Base-by-base conservation (phyloP, 2,329 filamentous ascomycete genomes). In the Sporothrix curviconia region DNA sequence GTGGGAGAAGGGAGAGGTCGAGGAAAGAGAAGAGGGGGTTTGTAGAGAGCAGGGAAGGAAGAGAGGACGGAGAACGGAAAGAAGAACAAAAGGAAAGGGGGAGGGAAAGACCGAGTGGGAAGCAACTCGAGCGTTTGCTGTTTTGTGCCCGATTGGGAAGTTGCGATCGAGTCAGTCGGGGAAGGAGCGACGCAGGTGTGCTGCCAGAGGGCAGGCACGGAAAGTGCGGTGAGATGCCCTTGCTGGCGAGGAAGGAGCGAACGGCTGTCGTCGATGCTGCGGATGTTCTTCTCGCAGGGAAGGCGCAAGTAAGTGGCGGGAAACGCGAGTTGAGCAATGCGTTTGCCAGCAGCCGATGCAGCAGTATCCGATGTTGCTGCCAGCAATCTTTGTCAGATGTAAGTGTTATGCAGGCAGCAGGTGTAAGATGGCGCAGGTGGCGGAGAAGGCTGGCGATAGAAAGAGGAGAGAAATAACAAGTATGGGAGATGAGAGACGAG, bases 141-240 rank as follows among this genome's bases (percentile, higher is more conserved):
- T 42, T 22, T 42, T 42, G 39, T n/a, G 9, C 39, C 39, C 39
- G 17, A 19, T 17, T 22, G 11, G 39, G 39, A 42, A 42, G 39
- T 25, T 36, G 25, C 22, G 22, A n/a, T 8, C 28, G 11, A 32
- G 28, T 11, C n/a, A n/a, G n/a, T 32, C 28, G 28, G 11, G 44
- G 54, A 49, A 56, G 54, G 54, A 28, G 54, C 54, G 54, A 50
- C 14, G 43, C 43, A 42, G 24, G 19, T 24, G 39, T 25, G 44
- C 19, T 9, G 6, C 25, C 17, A n/a, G 22, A 15, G 25, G 15
- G 25, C 25, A 15, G 14, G 14, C 7, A 19, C 9, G 42, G 42
- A 30, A 28, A 22, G 42, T 7, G 52, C 42, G 42, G 43, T 37
- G 34, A 56, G 22, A 28, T 28, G n/a, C n/a, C n/a, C n/a, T 24